Evolutionary conservation across 129 eudicot species (phyloP).

Genomic region (Flaveria bidentis): DNA sequence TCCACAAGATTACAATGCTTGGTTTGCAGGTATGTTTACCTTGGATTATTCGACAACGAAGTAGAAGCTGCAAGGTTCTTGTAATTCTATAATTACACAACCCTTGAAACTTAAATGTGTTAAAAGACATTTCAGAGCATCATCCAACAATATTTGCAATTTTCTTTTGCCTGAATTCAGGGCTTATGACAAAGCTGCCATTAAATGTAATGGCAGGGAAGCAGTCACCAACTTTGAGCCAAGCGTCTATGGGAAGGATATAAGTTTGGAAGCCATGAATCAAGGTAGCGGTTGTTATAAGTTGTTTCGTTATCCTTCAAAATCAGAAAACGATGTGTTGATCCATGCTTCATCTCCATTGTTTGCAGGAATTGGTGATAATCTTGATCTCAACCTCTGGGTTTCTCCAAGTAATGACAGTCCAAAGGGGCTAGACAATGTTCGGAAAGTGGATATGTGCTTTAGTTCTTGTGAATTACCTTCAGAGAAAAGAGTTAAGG

Average conservation of each 20-base stretch:
- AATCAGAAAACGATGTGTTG: slow-evolving; percentile 12
- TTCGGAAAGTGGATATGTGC: slow-evolving; percentile 41
- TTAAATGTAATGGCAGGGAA: slow-evolving; percentile 62
- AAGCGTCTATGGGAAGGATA: slow-evolving; percentile 45
- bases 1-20: slow-evolving; percentile 53
- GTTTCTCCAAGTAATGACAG: slow-evolving; percentile 56
- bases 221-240: slow-evolving; percentile 81
- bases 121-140: slow-evolving; percentile 1
- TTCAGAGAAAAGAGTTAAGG: slow-evolving; percentile 64
- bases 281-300: slow-evolving; percentile 45
- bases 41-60: slow-evolving; percentile 88
- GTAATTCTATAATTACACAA: slow-evolving; percentile 36
- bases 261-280: slow-evolving; percentile 36
- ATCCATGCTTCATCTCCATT: not conserved
- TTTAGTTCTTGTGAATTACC: slow-evolving; percentile 37
- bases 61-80: slow-evolving; percentile 92
- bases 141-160: slow-evolving; percentile 38
- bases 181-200: slow-evolving; percentile 85
- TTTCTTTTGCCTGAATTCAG: slow-evolving; percentile 45
- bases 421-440: slow-evolving; percentile 37
- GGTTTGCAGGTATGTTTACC: slow-evolving; percentile 85
- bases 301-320: not conserved
- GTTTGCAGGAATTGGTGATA: slow-evolving; percentile 51
- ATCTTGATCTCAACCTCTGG: slow-evolving; percentile 82
- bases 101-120: slow-evolving; percentile 30